A percentile compares a stretch with the other conserved stretches of the same genome.
Conservation (phyloP, 2,329 filamentous ascomycete species). For the Coniella vitis region DNA sequence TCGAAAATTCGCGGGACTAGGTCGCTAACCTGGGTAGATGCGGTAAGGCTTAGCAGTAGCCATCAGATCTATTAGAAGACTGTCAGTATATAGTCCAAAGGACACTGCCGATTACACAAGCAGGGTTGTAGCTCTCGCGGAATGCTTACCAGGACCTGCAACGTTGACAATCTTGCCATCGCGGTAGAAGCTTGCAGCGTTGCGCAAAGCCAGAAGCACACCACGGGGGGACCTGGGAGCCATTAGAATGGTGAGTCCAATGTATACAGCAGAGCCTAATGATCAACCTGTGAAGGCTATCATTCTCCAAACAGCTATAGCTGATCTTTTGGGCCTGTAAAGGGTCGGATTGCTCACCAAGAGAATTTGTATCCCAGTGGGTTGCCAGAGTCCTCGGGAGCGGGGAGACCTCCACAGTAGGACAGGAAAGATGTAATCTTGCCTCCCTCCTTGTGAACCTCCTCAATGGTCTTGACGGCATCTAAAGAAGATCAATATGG, state of each 20-base stretch:
- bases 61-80: constrained; percentile 62
- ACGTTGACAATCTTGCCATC: constrained; percentile 69
- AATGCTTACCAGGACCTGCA: constrained; percentile 27
- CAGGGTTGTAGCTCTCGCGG: neutral
- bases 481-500: constrained; percentile 26
- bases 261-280: too few relatives aligned
- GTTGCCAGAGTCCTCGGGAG: constrained; percentile 72
- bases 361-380: constrained; percentile 88
- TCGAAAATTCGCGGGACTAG: too few relatives aligned
- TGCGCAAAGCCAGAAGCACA: constrained; percentile 79
- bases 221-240: constrained; percentile 56
- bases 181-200: constrained; percentile 75
- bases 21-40: constrained; percentile 64
- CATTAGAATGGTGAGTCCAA: too few relatives aligned
- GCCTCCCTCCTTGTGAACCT: constrained; percentile 81
- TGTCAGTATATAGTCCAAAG: neutral
- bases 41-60: constrained; percentile 79
- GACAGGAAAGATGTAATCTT: constrained; percentile 77
- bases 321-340: neutral
- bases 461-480: constrained; percentile 79
- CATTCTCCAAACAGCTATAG: too few relatives aligned
- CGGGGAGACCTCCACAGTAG: constrained; percentile 76
- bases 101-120: neutral
- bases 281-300: too few relatives aligned
- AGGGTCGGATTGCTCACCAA: constrained; percentile 29